Conservation (phyloP, 1,139 yeast genomes). For the Diutina mesorugosa region DNA sequence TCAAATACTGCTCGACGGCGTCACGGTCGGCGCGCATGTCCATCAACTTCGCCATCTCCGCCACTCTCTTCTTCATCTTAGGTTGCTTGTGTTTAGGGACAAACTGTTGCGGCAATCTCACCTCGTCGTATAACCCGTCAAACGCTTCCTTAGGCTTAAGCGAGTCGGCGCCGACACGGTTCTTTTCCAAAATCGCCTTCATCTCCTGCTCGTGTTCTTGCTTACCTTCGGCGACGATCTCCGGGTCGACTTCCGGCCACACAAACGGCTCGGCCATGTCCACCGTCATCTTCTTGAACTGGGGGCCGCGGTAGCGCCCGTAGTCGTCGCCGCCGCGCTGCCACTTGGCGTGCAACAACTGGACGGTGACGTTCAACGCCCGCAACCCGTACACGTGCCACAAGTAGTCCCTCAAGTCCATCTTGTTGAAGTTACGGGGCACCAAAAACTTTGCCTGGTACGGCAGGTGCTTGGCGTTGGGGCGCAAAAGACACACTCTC, state of each 20-base stretch:
- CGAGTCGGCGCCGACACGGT: constrained; percentile 51
- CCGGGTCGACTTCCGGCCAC: constrained; percentile 63
- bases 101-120: constrained; percentile 60
- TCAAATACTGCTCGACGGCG: constrained; percentile 16
- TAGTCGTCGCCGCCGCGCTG: constrained; percentile 45
- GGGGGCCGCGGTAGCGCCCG: constrained; percentile 69
- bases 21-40: constrained; percentile 18
- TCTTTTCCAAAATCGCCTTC: constrained; percentile 10
- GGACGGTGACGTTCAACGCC: constrained; percentile 79
- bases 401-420: constrained; percentile 83
- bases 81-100: constrained; percentile 40
- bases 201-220: not conserved
- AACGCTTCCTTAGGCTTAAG: constrained; percentile 59
- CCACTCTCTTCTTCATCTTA: constrained; percentile 21
- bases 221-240: constrained; percentile 4
- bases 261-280: constrained; percentile 89
- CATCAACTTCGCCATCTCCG: not conserved
- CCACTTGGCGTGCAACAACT: constrained; percentile 65
- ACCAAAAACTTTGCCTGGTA: constrained; percentile 91
- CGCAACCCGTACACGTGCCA: constrained; percentile 81
- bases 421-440: constrained; percentile 80
- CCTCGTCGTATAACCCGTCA: constrained; percentile 66
- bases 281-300: constrained; percentile 86
- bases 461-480: constrained; percentile 90
- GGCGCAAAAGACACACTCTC: constrained; percentile 63